Base-by-base conservation (phyloP, 2,329 filamentous ascomycete genomes). In the Botryosphaeria dothidea region DNA sequence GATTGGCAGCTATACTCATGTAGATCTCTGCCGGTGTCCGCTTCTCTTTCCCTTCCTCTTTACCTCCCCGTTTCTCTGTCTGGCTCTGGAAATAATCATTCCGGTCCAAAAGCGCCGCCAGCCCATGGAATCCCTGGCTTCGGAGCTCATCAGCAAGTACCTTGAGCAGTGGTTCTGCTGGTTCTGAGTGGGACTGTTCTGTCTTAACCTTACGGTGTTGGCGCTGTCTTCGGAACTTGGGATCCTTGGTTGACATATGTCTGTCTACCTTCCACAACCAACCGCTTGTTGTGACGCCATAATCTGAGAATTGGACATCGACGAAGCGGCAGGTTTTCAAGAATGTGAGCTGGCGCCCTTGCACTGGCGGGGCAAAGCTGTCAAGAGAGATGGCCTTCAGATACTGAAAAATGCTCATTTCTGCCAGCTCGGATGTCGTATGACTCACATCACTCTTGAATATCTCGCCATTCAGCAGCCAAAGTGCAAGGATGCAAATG, bases 281-380 rank as follows among this genome's bases (percentile, higher is more conserved):
- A 9, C 67, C 67, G 27, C 46, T 48, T 1, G 67, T 67, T 19
- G 46, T 21, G 25, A 68, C 64, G 29, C 67, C 67, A 15, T 60
- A 13, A 9, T n/a, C 13, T 13, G 49, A 67, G 15, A 68, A 45
- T 6, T 29, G n/a, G 17, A 41, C 38, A 15, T 57, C 61, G 19
- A 64, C 54, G 17, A 68, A 56, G n/a, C 66, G 66, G 38, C 67
- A 68, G 17, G 65, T 52, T 23, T 68, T 68, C 38, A 66, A 61
- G 34, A 67, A 68, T 21, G 61, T 67, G 7, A 66, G 34, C 38
- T 49, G 65, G 9, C 64, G 54, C 23, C 36, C 41, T 34, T 36
- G 43, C 8, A 65, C 7, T 1, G 61, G 61, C 19, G 61, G 64
- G 43, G 60, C 52, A n/a, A 48, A 64, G 49, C 48, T 61, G 21